Evolutionary conservation across 164 flowering plant species (phyloP).

Genomic region (Dillenia suffruticosa): DNA sequence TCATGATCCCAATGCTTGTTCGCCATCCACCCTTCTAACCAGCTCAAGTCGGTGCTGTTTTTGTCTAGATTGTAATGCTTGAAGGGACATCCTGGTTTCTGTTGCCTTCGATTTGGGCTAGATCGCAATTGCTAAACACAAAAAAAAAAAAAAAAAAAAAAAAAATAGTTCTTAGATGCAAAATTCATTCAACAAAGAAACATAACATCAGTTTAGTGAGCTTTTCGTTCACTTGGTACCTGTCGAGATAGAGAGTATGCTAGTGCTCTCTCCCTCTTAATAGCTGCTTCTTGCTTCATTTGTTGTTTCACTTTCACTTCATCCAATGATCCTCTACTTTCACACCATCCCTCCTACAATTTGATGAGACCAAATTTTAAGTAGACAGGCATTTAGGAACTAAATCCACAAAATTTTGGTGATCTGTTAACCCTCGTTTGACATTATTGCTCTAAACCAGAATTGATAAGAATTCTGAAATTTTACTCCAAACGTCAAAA

Average conservation of each 20-base stretch:
- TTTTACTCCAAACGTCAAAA: too few species aligned
- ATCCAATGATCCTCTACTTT: slow-evolving; percentile 60
- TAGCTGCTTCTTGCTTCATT: slow-evolving; percentile 76
- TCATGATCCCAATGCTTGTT: slow-evolving; percentile 44
- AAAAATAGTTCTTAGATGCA: background rate
- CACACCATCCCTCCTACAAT: slow-evolving; percentile 86
- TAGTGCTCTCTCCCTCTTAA: slow-evolving; percentile 85
- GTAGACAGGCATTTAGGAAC: too few species aligned
- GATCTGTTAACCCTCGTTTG: too few species aligned
- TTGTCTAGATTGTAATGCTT: slow-evolving; percentile 21
- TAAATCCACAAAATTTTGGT: too few species aligned
- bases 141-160: background rate
- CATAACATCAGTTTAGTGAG: too few species aligned
- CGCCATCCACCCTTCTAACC: slow-evolving; percentile 59
- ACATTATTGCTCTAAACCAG: too few species aligned
- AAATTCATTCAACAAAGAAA: too few species aligned
- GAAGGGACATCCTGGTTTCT: slow-evolving; percentile 11
- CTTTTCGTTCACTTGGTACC: slow-evolving; percentile 26
- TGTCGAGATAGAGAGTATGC: slow-evolving; percentile 66
- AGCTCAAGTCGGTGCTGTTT: slow-evolving; percentile 27
- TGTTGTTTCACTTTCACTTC: slow-evolving; percentile 63
- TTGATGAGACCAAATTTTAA: background rate
- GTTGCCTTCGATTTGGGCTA: slow-evolving; percentile 24
- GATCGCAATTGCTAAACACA: slow-evolving; percentile 24
- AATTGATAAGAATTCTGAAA: too few species aligned